Evolutionary conservation across 2,329 filamentous ascomycete genomes (phyloP), one percentile per base, ranked within the genome.

Genomic region (Cladosporium sp.): DNA sequence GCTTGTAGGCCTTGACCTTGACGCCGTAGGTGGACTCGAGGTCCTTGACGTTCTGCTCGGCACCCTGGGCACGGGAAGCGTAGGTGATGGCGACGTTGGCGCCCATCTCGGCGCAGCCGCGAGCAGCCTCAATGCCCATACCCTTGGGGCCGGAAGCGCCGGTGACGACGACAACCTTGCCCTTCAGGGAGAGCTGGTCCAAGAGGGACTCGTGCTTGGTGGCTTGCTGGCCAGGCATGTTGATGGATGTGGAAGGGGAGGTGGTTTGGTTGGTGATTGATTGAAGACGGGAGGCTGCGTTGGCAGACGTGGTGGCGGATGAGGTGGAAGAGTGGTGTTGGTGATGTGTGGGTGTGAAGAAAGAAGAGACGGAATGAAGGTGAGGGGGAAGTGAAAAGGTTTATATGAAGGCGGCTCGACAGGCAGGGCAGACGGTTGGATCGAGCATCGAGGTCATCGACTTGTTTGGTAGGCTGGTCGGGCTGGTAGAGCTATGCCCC

Each of bases 1-100:
- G 78, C 72, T 85, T 82, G 78, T 85, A 85, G 53, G 82, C 79
- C 72, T 83, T 84, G 67, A 74, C 74, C 71, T 83, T 84, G 68
- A 84, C 71, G 56, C 80, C 80, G 69, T 82, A 84, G 59, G 74
- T 75, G 59, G 79, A 73, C 38, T 64, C 49, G 41, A 85, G 73
- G 62, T 83, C 79, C 66, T 80, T 75, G 53, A 80, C 81, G 70
- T 84, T 85, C 74, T 81, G 80, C 71, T 83, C 76, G 53, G 79
- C 82, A 43, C 82, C 82, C 51, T 78, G 71, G 1, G 77, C 69
- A 43, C 80, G 78, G 12, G 79, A 82, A 54, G 80, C 68, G 70
- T 85, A 84, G 58, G 86, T 91, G 67, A 84, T 77, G 64, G 80
- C 81, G 30, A 84, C 66, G 65, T 83, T 74, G 60, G 80, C 80